phyloP scores from a whole-genome alignment of 1,284 basidiomycete species.

The Austroboletus niveus region DNA sequence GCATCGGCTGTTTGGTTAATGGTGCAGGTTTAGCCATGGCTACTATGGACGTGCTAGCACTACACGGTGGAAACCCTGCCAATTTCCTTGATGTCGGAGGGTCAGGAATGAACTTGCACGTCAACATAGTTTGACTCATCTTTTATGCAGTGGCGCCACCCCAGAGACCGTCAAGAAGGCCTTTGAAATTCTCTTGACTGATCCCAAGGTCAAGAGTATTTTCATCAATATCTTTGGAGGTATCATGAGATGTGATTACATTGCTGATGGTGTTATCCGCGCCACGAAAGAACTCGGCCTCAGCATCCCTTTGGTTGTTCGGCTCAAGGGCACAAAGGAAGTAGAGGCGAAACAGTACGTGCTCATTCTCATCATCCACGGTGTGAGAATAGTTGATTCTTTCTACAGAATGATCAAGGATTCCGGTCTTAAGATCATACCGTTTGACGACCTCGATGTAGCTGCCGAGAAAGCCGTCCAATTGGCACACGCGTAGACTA shows the following conservation, averaged over 20 bases:
- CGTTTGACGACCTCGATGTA: constrained; percentile 84
- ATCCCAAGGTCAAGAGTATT: constrained; percentile 95
- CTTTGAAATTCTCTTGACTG: constrained; percentile 91
- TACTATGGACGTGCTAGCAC: constrained; percentile 97
- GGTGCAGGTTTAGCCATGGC: constrained; percentile 99
- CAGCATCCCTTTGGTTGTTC: constrained; percentile 86
- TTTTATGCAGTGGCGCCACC: constrained; percentile 77
- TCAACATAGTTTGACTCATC: constrained; percentile 7
- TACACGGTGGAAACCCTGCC: constrained; percentile 95
- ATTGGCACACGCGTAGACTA: constrained; percentile 47
- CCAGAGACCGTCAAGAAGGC: constrained; percentile 99
- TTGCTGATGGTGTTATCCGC: constrained; percentile 97
- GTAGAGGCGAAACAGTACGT: constrained; percentile 90
- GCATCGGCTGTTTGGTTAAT: constrained; percentile 97
- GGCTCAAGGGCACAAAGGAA: constrained; percentile 97
- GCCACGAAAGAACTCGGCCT: constrained; percentile 91
- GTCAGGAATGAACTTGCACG: constrained; percentile 35
- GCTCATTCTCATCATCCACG: background rate
- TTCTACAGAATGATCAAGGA: constrained; percentile 80
- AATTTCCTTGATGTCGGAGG: constrained; percentile 99
- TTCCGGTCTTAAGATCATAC: constrained; percentile 90
- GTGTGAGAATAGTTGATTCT: constrained; percentile 6
- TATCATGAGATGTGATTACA: constrained; percentile 99
- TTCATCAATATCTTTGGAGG: constrained; percentile 98
- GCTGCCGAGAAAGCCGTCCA: constrained; percentile 85